These are phyloP conservation scores for Penicillium verrucosum DNA, from an alignment of 2,329 filamentous ascomycete species.

Conservation along the genomic window DNA sequence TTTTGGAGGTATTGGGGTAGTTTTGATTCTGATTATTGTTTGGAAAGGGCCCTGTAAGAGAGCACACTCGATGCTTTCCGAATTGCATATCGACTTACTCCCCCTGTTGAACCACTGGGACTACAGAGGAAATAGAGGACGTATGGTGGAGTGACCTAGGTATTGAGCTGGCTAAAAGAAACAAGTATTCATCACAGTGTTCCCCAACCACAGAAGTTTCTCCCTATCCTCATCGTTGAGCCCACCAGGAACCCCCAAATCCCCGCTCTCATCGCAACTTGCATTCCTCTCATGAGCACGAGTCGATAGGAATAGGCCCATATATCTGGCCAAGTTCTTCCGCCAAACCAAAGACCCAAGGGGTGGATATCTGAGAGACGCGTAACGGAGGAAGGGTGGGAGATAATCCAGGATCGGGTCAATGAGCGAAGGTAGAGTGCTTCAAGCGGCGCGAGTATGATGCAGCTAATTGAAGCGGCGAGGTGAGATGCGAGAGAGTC, in stretches of 20 bases:
- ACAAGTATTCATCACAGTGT: conserved; percentile 18
- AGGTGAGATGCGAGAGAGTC: conserved; percentile 44
- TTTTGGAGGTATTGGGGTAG: not conserved
- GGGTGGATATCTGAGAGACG: conserved; percentile 31
- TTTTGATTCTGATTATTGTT: not conserved
- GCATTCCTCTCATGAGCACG: conserved; percentile 36
- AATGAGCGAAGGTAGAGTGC: conserved; percentile 41
- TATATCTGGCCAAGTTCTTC: conserved; percentile 29
- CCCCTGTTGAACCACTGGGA: not conserved
- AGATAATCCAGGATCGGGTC: conserved; percentile 36
- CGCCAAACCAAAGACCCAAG: conserved; percentile 36
- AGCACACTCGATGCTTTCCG: not conserved
- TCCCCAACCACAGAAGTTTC: conserved; percentile 42
- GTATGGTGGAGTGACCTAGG: not conserved
- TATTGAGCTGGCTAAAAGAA: not conserved
- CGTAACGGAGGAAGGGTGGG: conserved; percentile 21
- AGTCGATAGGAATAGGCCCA: conserved; percentile 38
- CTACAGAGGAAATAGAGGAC: not conserved
- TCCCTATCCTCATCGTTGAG: conserved; percentile 39
- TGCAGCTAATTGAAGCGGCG: conserved; percentile 35
- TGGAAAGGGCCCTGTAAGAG: not conserved
- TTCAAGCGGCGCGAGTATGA: conserved; percentile 43
- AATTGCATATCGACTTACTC: not conserved
- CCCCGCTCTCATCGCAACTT: conserved; percentile 36
- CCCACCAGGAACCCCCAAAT: conserved; percentile 40